Base-by-base conservation (phyloP, 2,329 filamentous ascomycete species). In the Mycosphaerelloides madeirae region DNA sequence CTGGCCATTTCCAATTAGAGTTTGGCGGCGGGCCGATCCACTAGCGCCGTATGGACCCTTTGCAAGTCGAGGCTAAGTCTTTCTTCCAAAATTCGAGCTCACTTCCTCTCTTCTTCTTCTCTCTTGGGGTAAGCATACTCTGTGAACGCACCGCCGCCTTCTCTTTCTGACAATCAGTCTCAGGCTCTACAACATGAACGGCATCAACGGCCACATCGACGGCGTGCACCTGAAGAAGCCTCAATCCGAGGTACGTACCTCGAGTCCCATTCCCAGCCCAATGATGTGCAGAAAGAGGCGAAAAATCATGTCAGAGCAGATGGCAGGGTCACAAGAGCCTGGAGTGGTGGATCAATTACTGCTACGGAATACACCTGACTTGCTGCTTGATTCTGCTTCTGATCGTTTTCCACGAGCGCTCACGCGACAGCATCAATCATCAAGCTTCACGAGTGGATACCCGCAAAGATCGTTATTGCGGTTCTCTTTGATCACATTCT, bases 111-210 rank as follows among this genome's bases (percentile, higher is more conserved):
- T 54, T 49, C 50, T 54, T 54, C 68, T 63, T 65, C 66, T 58
- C 62, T 70, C 65, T 67, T 72, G 67, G 70, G 70, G 69, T 73
- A 72, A 69, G 65, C 63, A 50, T 47, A 56, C 49, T 38, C 28
- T 48, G 57, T 58, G 53, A 42, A 41, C 41, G 48, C 39, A 41
- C 37, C 40, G 44, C 43, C 38, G 51, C 35, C 8, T 35, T 25
- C 25, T 11, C 16, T 14, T 31, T 18, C 33, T 48, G 46, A 44
- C 40, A 43, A 50, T 7, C 29, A 28, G 14, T 41, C 33, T 41
- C 20, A 36, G 34, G 29, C 68, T 78, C 64, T 57, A 93, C 87
- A 80, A 85, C 68, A 73, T 79, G 65, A 87, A 86, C 71, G 83
- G 82, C 62, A 72, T 79, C 64, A 65, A 69, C 53, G 72, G 74